These are phyloP conservation scores for Trichosporon sp. DNA, from an alignment of 1,284 basidiomycete species.

Conservation along the genomic window DNA sequence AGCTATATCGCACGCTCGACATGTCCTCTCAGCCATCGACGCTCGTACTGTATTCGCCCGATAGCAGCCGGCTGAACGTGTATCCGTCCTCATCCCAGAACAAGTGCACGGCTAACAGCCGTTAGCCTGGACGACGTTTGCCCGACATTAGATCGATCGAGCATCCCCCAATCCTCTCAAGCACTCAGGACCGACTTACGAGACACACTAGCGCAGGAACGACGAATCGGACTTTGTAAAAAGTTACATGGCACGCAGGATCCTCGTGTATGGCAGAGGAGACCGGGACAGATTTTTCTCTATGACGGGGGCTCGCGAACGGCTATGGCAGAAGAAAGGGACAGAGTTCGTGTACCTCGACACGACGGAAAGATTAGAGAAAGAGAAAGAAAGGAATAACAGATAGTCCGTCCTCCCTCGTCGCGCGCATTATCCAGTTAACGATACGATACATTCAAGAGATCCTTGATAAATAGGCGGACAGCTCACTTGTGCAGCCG, in stretches of 20 bases:
- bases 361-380: neutral
- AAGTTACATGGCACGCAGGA: neutral
- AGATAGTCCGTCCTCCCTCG: neutral
- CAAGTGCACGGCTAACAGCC: no score
- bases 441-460: slow-evolving; percentile 3
- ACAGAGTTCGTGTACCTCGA: neutral
- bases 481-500: slow-evolving; percentile 6
- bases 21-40: no score
- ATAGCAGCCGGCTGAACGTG: no score
- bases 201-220: no score
- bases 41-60: no score
- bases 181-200: no score
- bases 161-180: no score
- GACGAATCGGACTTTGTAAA: neutral
- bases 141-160: no score
- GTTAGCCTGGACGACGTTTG: no score
- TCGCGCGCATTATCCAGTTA: neutral
- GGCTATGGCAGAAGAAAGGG: neutral
- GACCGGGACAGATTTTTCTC: neutral
- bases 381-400: neutral
- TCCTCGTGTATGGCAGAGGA: neutral
- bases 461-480: neutral
- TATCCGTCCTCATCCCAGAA: no score
- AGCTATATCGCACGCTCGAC: no score
- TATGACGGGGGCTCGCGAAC: neutral